Conservation (phyloP, 495 filamentous ascomycete genomes). For the Penicillium samsonianum region DNA sequence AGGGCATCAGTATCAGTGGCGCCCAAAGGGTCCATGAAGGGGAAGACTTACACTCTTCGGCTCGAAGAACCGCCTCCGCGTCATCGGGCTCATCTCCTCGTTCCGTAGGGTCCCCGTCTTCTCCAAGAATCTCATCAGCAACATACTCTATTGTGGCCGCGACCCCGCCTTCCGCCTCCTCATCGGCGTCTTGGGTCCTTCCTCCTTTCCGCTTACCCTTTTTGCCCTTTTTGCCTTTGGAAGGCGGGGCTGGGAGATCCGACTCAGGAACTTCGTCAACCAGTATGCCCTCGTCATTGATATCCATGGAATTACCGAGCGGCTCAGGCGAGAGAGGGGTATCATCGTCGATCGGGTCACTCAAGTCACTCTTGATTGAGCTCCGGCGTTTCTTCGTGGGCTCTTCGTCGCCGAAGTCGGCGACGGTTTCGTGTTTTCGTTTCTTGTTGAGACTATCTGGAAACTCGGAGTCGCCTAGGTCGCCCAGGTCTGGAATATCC, state of each 20-base stretch:
- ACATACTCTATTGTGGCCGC: constrained; percentile 30
- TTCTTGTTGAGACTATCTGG: constrained; percentile 45
- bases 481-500: constrained; percentile 35
- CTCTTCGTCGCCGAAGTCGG: constrained; percentile 46
- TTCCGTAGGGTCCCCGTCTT: constrained; percentile 50
- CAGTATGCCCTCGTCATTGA: constrained; percentile 39
- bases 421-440: constrained; percentile 49
- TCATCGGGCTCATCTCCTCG: constrained; percentile 45
- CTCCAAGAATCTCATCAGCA: constrained; percentile 41
- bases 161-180: constrained; percentile 35
- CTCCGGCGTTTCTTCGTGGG: constrained; percentile 47
- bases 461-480: constrained; percentile 36
- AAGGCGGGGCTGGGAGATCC: constrained; percentile 33
- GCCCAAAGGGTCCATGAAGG: background rate
- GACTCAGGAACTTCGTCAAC: constrained; percentile 41
- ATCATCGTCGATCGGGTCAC: constrained; percentile 41
- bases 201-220: constrained; percentile 49
- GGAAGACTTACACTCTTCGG: constrained; percentile 63
- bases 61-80: constrained; percentile 39
- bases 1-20: constrained; percentile 40
- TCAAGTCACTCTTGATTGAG: constrained; percentile 47
- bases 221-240: constrained; percentile 43
- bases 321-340: constrained; percentile 34
- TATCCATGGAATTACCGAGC: constrained; percentile 38
- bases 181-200: constrained; percentile 41